Percentiles rank a stretch among this genome's conserved stretches.
Evolutionary conservation across 1,139 yeast species (phyloP).

Genomic region (Blastobotrys petasosporus): DNA sequence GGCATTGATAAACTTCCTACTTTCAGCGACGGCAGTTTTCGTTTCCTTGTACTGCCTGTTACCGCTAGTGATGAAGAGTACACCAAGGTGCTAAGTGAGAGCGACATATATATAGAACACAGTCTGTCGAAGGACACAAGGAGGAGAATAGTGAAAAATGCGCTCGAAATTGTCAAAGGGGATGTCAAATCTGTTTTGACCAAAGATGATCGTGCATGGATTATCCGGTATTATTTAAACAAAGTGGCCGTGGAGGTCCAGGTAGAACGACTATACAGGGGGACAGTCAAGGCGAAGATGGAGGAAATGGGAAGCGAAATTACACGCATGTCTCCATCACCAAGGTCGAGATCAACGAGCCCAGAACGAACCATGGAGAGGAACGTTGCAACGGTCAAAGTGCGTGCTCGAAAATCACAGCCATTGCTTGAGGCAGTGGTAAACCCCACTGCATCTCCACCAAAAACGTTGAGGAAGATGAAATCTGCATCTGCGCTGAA

Average conservation of each 20-base stretch:
- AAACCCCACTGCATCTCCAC: background rate
- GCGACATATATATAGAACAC: conserved; percentile 54
- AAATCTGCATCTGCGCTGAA: conserved; percentile 6
- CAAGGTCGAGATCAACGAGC: background rate
- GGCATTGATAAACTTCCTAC: conserved; percentile 27
- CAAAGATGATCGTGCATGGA: conserved; percentile 41
- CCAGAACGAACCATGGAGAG: no score
- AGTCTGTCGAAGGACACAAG: conserved; percentile 29
- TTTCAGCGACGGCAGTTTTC: conserved; percentile 18
- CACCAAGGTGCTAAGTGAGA: conserved; percentile 37
- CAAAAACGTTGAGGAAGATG: conserved; percentile 5
- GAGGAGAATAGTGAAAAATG: conserved; percentile 34
- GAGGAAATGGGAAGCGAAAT: background rate
- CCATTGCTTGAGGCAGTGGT: background rate
- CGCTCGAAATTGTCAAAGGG: conserved; percentile 24
- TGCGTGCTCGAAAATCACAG: no score
- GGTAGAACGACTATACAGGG: conserved; percentile 52
- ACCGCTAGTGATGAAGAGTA: conserved; percentile 42
- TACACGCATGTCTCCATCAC: background rate
- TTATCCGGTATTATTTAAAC: conserved; percentile 45
- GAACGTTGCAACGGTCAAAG: no score
- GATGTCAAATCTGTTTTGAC: conserved; percentile 23
- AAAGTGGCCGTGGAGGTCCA: conserved; percentile 55
- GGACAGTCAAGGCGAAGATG: conserved; percentile 3
- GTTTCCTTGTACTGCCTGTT: conserved; percentile 42